Evolutionary conservation across 345 rosid species (phyloP).

Genomic region (Corymbia maculata): DNA sequence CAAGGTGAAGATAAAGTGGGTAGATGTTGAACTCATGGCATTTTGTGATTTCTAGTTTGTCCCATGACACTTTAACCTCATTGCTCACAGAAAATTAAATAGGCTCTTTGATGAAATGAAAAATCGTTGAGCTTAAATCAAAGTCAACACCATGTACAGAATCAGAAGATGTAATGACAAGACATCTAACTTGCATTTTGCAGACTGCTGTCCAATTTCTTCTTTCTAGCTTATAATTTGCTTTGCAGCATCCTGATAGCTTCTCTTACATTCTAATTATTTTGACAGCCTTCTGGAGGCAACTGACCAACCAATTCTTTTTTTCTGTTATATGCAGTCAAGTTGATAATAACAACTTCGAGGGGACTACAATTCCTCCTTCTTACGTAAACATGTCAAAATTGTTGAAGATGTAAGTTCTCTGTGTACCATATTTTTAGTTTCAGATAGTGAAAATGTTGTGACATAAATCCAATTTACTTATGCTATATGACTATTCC

Average conservation of each 20-base stretch:
- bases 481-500: not conserved
- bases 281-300: no score
- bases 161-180: not conserved
- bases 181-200: not conserved
- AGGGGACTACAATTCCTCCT: slow-evolving; percentile 61
- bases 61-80: not conserved
- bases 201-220: not conserved
- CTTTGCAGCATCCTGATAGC: not conserved
- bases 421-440: not conserved
- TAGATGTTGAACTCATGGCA: not conserved
- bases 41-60: not conserved
- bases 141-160: not conserved
- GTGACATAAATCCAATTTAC: not conserved
- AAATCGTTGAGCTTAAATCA: not conserved
- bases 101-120: not conserved
- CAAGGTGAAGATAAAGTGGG: not conserved
- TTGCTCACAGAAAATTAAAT: not conserved
- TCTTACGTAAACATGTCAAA: slow-evolving; percentile 68
- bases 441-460: not conserved
- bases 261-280: not conserved
- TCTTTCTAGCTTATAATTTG: not conserved
- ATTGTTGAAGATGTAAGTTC: slow-evolving; percentile 80
- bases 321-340: slow-evolving; percentile 49
- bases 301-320: not conserved
- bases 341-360: slow-evolving; percentile 83